Percentiles rank a stretch among this genome's conserved stretches.
These are phyloP conservation scores for Geranium incanum DNA, from an alignment of 441 rosid species.

Conservation along the genomic window DNA sequence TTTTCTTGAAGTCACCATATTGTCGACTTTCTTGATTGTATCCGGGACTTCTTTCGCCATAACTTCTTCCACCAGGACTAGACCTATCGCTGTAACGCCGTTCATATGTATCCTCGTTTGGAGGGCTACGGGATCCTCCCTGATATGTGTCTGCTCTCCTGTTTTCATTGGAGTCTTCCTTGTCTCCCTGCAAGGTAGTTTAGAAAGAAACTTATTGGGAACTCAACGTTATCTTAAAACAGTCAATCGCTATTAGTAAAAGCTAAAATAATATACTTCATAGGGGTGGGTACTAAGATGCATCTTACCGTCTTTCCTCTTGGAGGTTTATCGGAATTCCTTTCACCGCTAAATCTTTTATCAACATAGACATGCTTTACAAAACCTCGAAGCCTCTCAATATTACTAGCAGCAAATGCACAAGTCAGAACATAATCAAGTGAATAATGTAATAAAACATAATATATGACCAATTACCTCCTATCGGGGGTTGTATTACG, in stretches of 20 bases:
- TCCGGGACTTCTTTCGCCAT: conserved; percentile 65
- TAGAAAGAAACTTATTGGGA: background rate
- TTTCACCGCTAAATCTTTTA: conserved; percentile 67
- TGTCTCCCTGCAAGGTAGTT: conserved; percentile 47
- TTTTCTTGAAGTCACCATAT: conserved; percentile 32
- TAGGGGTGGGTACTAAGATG: conserved; percentile 11
- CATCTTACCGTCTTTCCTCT: conserved; percentile 47
- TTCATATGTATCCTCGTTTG: conserved; percentile 59
- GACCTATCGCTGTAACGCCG: conserved; percentile 64
- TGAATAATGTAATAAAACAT: background rate
- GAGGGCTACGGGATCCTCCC: conserved; percentile 84
- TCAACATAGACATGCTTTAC: conserved; percentile 88
- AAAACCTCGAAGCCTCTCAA: conserved; percentile 72
- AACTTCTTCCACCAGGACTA: conserved; percentile 72
- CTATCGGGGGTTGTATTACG: conserved; percentile 69
- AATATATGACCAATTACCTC: conserved; percentile 41
- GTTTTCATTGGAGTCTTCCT: conserved; percentile 37
- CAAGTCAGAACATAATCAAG: background rate
- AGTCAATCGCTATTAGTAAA: conserved; percentile 5
- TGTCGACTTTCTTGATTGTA: conserved; percentile 57
- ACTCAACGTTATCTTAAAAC: background rate
- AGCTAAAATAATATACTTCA: background rate
- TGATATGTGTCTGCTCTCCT: conserved; percentile 18
- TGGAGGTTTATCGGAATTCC: conserved; percentile 69
- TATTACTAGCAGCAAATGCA: conserved; percentile 44